Evolutionary conservation across 1,284 basidiomycete genomes (phyloP), one percentile per base, ranked within the genome.

Genomic region (Paramarasmius palmivorus): DNA sequence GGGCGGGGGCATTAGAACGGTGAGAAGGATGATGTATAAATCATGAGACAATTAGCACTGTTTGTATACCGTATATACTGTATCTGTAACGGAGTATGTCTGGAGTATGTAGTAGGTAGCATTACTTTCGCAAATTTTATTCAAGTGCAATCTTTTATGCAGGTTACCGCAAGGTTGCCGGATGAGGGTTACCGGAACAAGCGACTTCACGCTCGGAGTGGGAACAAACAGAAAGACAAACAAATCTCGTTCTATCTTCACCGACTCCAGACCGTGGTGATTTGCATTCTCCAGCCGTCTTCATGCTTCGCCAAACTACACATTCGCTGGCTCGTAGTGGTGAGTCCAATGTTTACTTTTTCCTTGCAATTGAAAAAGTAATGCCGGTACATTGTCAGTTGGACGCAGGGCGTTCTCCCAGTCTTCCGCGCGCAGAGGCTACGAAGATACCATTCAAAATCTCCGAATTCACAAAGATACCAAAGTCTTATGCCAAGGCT

Each of bases 401-500:
- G 83, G 85, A 75, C 82, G 83, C 77, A 78, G 90, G 76, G 73
- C 85, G 61, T 93, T 95, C 77, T 87, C 92, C 45, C 82, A 84
- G 64, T 90, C 92, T 63, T 79, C 83, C 48, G 66, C 82, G 63
- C 80, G 88, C 63, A 78, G 75, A 61, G 84, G 81, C 62, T 98
- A 98, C 73, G 92, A 88, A 57, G 91, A 93, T 69, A 96, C 93
- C 56, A 90, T 95, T 70, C 81, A 86, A 70, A 98, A 98, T 78
- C 84, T 98, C 61, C 84, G 89, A 66, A 92, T 98, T 69, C 85
- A 93, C 75, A 94, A 95, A 72, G 93, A 99, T 74, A 97, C 96
- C 61, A 94, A 86, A 72, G 95, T 98, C 42, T 77, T 97, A 57
- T 92, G 92, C 65, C 94, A 97, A 71, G 94, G 94, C 49, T 89